These are phyloP conservation scores for Neoarthrinium moseri DNA, from an alignment of 2,329 filamentous ascomycete species.

Conservation along the genomic window DNA sequence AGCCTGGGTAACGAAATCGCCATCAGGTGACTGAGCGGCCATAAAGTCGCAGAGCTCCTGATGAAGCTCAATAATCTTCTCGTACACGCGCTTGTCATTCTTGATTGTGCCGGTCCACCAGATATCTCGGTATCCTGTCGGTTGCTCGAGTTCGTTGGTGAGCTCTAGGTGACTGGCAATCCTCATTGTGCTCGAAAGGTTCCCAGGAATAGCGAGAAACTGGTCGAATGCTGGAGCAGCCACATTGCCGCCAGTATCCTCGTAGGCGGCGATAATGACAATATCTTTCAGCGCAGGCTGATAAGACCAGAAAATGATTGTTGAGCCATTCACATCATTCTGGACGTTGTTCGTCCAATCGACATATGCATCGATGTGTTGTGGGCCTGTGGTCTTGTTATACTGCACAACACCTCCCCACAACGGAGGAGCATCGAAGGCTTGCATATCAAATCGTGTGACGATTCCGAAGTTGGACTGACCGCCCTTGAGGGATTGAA, in stretches of 20 bases:
- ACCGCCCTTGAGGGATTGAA: conserved; percentile 42
- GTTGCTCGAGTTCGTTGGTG: conserved; percentile 11
- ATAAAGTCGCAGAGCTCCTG: conserved; percentile 32
- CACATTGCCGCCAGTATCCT: conserved; percentile 12
- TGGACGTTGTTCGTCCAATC: conserved; percentile 14
- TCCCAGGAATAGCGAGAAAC: conserved; percentile 12
- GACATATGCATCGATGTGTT: conserved; percentile 15
- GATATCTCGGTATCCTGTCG: conserved; percentile 9
- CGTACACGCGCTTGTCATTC: conserved; percentile 26
- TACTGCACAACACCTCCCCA: conserved; percentile 17
- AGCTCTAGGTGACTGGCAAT: conserved; percentile 11
- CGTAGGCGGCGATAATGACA: conserved; percentile 12
- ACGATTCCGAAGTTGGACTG: conserved; percentile 41
- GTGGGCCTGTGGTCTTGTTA: conserved; percentile 8
- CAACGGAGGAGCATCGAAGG: conserved; percentile 13
- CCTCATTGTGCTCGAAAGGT: conserved; percentile 12
- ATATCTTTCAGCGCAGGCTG: conserved; percentile 10
- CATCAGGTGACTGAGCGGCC: conserved; percentile 23
- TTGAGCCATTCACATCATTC: conserved; percentile 11
- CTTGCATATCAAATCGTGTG: conserved; percentile 27
- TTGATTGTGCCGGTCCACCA: conserved; percentile 16
- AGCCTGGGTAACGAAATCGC: conserved; percentile 29
- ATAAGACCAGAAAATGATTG: conserved; percentile 16
- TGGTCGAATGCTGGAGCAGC: conserved; percentile 11
- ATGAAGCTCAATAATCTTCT: conserved; percentile 36